phyloP scores from a whole-genome alignment of 805 yeast species.

The Yamadazyma endophytica region DNA sequence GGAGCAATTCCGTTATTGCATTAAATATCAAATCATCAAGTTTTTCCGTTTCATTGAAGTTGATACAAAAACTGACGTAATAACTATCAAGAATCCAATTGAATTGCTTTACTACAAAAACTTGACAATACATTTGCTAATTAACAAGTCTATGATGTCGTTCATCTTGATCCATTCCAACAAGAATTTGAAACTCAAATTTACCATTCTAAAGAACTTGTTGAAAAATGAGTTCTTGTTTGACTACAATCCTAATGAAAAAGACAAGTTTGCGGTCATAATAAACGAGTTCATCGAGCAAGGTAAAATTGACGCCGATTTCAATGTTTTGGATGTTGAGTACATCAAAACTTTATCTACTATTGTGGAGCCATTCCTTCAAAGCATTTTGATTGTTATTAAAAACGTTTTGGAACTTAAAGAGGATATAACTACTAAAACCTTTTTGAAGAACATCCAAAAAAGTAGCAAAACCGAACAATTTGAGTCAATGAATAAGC shows the following conservation, averaged over 20 bases:
- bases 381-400: slow-evolving; percentile 19
- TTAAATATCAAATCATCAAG: slow-evolving; percentile 13
- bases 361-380: slow-evolving; percentile 11
- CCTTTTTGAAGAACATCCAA: slow-evolving; percentile 24
- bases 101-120: slow-evolving; percentile 57
- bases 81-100: slow-evolving; percentile 43
- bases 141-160: slow-evolving; percentile 47
- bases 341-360: slow-evolving; percentile 15
- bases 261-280: slow-evolving; percentile 24
- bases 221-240: slow-evolving; percentile 40
- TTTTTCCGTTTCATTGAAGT: slow-evolving; percentile 25
- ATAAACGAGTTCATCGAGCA: slow-evolving; percentile 18
- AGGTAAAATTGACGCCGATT: slow-evolving; percentile 14
- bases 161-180: slow-evolving; percentile 17
- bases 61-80: slow-evolving; percentile 13
- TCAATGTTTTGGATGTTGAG: slow-evolving; percentile 17
- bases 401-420: slow-evolving; percentile 14
- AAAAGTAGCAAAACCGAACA: slow-evolving; percentile 19
- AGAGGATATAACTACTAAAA: slow-evolving; percentile 26
- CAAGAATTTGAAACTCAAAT: slow-evolving; percentile 15
- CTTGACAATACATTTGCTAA: slow-evolving; percentile 51
- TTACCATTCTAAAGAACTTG: slow-evolving; percentile 33
- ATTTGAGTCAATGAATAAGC: slow-evolving; percentile 37
- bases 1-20: slow-evolving; percentile 14
- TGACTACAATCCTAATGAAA: slow-evolving; percentile 32